Conservation (phyloP, 306 rosid genomes). For the Dryas drummondii region DNA sequence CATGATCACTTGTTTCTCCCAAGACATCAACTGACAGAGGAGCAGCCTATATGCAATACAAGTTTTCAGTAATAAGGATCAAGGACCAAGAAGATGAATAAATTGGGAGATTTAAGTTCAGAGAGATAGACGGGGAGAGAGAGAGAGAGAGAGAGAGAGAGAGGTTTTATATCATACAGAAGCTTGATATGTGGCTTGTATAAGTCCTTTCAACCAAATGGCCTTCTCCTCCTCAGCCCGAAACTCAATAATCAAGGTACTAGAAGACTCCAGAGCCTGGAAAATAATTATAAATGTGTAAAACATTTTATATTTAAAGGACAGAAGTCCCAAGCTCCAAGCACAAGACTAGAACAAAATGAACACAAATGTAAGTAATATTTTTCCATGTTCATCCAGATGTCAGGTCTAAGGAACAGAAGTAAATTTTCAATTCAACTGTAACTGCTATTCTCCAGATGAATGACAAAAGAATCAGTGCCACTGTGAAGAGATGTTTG, state of each 20-base stretch:
- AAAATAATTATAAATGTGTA: slow-evolving; percentile 13
- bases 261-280: slow-evolving; percentile 88
- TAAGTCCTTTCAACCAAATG: slow-evolving; percentile 69
- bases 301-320: not conserved
- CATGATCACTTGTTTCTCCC: slow-evolving; percentile 38
- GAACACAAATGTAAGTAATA: not conserved
- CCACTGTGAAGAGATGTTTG: not conserved
- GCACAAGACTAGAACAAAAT: slow-evolving; percentile 16
- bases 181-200: slow-evolving; percentile 94
- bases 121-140: too few relatives aligned
- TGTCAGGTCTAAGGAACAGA: not conserved
- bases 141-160: not conserved
- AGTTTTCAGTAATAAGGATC: slow-evolving; percentile 12
- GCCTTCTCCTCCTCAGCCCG: slow-evolving; percentile 68
- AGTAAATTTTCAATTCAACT: not conserved
- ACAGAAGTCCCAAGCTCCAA: slow-evolving; percentile 2
- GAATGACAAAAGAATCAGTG: not conserved
- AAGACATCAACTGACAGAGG: slow-evolving; percentile 63
- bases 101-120: slow-evolving; percentile 12
- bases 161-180: slow-evolving; percentile 54
- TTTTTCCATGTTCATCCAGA: not conserved
- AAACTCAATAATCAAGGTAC: slow-evolving; percentile 84
- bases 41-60: slow-evolving; percentile 56
- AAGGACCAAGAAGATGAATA: slow-evolving; percentile 21
- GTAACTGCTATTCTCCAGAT: not conserved